Base-by-base conservation (phyloP, 1,284 basidiomycete genomes). In the Heterobasidion annosum region DNA sequence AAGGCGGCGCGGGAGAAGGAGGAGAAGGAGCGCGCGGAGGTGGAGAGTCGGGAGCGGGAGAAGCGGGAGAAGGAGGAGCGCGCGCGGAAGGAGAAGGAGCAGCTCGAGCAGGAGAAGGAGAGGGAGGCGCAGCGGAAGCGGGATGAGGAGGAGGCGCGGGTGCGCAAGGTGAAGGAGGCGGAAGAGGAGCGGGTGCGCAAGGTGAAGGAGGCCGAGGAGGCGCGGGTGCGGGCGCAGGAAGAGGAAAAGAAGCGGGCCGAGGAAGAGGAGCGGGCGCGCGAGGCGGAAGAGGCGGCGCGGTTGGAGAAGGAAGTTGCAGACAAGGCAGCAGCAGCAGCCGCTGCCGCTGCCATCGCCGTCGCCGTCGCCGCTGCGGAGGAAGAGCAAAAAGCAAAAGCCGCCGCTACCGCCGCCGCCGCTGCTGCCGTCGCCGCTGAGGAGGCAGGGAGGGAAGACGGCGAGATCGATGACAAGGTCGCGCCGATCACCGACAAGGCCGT, bases 91-190 rank as follows among this genome's bases (percentile, higher is more conserved):
- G 45, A 68, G 68, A 25, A 32, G 18, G 16, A 43, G 16, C 13
- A 43, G 40, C 2, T 69, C 59, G 73, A 76, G 58, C 70, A 73
- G 56, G 70, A 66, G 69, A 44, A 68, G 68, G 37, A 52, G 56
- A 64, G 64, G 58, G 68, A 71, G 57, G 63, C 70, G 59, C 73
- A 76, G 58, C 71, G 73, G 56, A 69, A 65, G 69, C 43, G 68
- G 68, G 62, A 64, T 62, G 69, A 70, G 58, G 63, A 60, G 51
- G 67, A 68, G 62, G 63, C 64, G 63, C 58, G 48, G 34, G 33
- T 49, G 40, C 50, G 59, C 42, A 58, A 62, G 57, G 68, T 67
- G 62, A 58, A 67, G 57, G 67, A 59, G 56, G 63, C 25, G 18
- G 55, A 58, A 56, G 61, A 62, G 60, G 54, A 58, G 60, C 55